Evolutionary conservation across 805 yeast genomes (phyloP).

Genomic region (Myxozyma mucilagina): DNA sequence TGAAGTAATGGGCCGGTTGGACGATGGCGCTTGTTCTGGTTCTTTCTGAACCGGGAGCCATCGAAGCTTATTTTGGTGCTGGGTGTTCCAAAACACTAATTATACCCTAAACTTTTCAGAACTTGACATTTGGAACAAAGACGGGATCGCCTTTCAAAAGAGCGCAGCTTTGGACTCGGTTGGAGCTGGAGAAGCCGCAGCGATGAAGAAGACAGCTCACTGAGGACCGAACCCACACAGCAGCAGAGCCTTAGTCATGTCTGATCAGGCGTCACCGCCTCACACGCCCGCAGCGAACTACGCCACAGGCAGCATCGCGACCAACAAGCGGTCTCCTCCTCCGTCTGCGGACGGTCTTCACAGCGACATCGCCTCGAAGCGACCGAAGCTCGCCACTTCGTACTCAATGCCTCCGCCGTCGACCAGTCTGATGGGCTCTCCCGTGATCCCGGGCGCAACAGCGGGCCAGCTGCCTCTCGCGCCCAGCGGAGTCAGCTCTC

Average conservation of each 20-base stretch:
- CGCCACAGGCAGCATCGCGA: background rate
- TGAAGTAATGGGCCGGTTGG: no score
- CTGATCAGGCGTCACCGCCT: slow-evolving; percentile 7
- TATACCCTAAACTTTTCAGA: no score
- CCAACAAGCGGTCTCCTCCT: slow-evolving; percentile 17
- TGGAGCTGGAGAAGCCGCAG: no score
- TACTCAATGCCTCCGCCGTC: slow-evolving; percentile 26
- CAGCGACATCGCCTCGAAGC: slow-evolving; percentile 1
- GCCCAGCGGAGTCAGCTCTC: background rate
- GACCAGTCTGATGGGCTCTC: background rate
- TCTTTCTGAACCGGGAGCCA: no score
- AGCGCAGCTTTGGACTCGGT: no score
- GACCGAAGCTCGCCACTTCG: slow-evolving; percentile 25
- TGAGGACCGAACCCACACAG: no score
- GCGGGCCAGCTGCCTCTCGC: background rate
- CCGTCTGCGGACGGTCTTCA: slow-evolving; percentile 3
- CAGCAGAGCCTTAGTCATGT: background rate
- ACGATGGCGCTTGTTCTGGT: no score
- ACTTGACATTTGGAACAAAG: no score
- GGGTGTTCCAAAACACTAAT: no score
- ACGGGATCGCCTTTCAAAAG: no score
- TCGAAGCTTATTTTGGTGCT: no score
- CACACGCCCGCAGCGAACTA: background rate
- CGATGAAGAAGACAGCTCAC: no score
- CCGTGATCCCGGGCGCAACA: slow-evolving; percentile 1